Evolutionary conservation across 768 basidiomycete genomes (phyloP).

Genomic region (Gyrodon lividus): DNA sequence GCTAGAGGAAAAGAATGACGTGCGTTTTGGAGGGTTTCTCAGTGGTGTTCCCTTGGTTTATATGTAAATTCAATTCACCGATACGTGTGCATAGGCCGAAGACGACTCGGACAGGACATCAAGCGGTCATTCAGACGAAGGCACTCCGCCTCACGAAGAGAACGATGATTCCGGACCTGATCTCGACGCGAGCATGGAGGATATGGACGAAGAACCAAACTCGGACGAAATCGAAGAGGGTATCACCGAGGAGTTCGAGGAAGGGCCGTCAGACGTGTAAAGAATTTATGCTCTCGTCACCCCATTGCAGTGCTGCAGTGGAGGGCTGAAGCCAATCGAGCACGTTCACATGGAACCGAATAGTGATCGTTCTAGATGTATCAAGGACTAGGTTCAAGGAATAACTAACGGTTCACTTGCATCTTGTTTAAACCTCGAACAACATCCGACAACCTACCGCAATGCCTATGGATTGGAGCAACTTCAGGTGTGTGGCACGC

Average conservation of each 20-base stretch:
- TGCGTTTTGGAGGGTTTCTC: conserved; percentile 17
- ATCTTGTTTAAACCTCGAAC: too few species aligned
- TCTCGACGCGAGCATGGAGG: conserved; percentile 38
- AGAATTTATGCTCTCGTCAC: not conserved
- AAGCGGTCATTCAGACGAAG: conserved; percentile 31
- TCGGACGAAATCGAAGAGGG: conserved; percentile 42
- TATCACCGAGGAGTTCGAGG: conserved; percentile 53
- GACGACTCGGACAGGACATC: too few species aligned
- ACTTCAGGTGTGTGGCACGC: too few species aligned
- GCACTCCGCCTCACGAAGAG: conserved; percentile 37
- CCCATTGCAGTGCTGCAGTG: too few species aligned
- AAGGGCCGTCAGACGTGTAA: conserved; percentile 36
- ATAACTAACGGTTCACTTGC: too few species aligned
- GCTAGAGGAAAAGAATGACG: conserved; percentile 83
- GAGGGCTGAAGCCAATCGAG: too few species aligned
- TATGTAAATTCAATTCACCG: not conserved
- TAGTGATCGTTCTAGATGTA: too few species aligned
- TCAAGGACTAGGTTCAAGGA: too few species aligned
- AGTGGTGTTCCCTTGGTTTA: not conserved
- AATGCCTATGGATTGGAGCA: too few species aligned
- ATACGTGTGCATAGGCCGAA: conserved; percentile 27
- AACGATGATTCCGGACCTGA: conserved; percentile 41
- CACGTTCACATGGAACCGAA: too few species aligned
- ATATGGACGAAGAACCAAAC: conserved; percentile 45
- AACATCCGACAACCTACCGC: too few species aligned